Base-by-base conservation (phyloP, 2,329 filamentous ascomycete species). In the Cercospora citrullina region DNA sequence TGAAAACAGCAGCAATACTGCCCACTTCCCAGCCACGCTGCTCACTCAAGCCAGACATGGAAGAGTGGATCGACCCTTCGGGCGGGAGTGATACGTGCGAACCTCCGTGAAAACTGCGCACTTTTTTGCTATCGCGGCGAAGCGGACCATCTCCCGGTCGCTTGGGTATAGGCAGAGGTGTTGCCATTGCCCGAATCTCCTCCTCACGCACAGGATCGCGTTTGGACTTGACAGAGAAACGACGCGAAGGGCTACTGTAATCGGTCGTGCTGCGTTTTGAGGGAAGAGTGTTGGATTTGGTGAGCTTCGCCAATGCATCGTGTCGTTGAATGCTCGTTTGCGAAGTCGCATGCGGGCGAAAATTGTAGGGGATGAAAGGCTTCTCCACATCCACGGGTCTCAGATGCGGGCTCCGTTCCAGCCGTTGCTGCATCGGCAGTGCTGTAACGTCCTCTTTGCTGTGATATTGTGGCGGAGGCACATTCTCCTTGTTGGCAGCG, bases 141-240 rank as follows among this genome's bases (percentile, higher is more conserved):
- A 91, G 85, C 30, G 75, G 74, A 14, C 72, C 75, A 36, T 78
- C 77, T 18, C 75, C 74, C 5, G 69, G 69, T 62, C 91, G 87
- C 63, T 84, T 85, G 18, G 83, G 80, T 68, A 89, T 81, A 5
- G 91, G 89, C 72, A 90, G 86, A 2, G 86, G 84, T 69, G 88
- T 87, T 75, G 88, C 91, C 91, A 97, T 92, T 64, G 92, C 89
- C 77, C 90, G 91, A 76, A 97, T 93, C 80, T 97, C 93, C 70
- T 92, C 92, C 80, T 97, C 94, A 66, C 94, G 87, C 67, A 90
- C 85, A 76, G 88, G 87, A 70, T 96, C 91, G 75, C 90, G 89
- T 80, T 92, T 78, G 14, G 72, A 71, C n/a, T 80, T 96, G 82
- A 88, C 93, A 48, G 91, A 91, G 76, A 89, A 92, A 69, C 90